A percentile compares a stretch with the other conserved stretches of the same genome.
Evolutionary conservation across 257 asterid genomes (phyloP).

Genomic region (Solanum verrucosum): DNA sequence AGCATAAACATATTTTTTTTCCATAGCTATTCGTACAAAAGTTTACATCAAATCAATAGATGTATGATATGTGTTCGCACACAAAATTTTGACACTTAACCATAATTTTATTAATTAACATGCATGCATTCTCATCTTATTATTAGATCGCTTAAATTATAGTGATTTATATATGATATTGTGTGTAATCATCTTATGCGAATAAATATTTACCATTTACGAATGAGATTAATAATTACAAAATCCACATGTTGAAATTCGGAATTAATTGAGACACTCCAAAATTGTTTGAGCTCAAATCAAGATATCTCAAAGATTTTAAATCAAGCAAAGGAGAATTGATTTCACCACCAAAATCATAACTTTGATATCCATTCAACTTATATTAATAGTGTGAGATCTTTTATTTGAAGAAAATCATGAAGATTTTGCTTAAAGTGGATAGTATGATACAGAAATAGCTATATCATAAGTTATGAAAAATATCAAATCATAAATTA

Average conservation of each 20-base stretch:
- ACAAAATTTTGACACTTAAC: too few species aligned
- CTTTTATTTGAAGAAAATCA: not conserved
- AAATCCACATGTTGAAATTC: not conserved
- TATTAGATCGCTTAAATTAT: too few species aligned
- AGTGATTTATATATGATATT: too few species aligned
- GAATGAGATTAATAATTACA: too few species aligned
- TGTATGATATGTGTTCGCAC: not conserved
- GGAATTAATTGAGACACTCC: not conserved
- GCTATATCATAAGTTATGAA: not conserved
- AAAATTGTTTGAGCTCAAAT: not conserved
- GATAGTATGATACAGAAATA: too few species aligned
- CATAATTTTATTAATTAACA: not conserved
- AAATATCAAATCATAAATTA: not conserved
- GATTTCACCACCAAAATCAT: not conserved
- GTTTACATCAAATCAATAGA: not conserved
- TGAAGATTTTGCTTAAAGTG: too few species aligned
- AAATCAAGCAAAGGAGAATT: not conserved
- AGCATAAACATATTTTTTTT: not conserved
- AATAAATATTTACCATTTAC: too few species aligned
- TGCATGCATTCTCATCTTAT: not conserved
- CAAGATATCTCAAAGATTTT: not conserved
- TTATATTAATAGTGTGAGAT: not conserved
- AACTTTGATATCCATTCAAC: not conserved
- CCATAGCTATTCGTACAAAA: not conserved
- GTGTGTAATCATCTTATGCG: not conserved